Conservation (phyloP, 306 rosid species). For the Dryas drummondii region DNA sequence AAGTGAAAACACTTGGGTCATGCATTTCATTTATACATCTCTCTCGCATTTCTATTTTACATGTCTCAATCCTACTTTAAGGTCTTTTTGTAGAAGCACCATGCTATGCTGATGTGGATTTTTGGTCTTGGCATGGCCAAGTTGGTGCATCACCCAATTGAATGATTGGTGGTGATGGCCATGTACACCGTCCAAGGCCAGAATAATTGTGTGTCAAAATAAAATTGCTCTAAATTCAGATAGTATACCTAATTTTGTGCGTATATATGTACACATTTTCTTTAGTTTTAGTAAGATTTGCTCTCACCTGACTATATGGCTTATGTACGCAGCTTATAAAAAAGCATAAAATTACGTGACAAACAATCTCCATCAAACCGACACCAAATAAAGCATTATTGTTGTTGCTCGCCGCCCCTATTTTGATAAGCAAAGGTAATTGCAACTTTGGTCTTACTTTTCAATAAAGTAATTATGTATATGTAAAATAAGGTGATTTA, state of each 20-base stretch:
- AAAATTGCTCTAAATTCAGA: conserved; percentile 2
- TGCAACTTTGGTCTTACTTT: conserved; percentile 16
- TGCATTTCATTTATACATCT: background rate
- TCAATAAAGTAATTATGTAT: background rate
- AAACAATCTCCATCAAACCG: conserved; percentile 36
- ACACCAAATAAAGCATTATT: conserved; percentile 40
- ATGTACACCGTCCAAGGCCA: conserved; percentile 22
- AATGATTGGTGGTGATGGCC: conserved; percentile 8
- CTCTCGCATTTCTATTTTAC: too few relatives aligned
- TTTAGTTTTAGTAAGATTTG: too few relatives aligned
- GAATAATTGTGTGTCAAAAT: background rate
- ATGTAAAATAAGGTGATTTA: background rate
- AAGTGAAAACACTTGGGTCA: conserved; percentile 8
- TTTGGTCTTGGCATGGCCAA: conserved; percentile 10
- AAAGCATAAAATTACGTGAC: background rate
- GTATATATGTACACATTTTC: background rate
- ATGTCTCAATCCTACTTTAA: too few relatives aligned
- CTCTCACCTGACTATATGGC: too few relatives aligned
- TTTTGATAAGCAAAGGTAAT: background rate
- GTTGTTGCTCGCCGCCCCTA: conserved; percentile 36
- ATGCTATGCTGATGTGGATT: conserved; percentile 13
- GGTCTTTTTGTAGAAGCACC: too few relatives aligned
- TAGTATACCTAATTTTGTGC: background rate
- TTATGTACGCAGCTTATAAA: background rate
- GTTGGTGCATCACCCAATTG: conserved; percentile 13